phyloP scores from a whole-genome alignment of 2,329 filamentous ascomycete genomes.

The Penicillium sclerotiorum region DNA sequence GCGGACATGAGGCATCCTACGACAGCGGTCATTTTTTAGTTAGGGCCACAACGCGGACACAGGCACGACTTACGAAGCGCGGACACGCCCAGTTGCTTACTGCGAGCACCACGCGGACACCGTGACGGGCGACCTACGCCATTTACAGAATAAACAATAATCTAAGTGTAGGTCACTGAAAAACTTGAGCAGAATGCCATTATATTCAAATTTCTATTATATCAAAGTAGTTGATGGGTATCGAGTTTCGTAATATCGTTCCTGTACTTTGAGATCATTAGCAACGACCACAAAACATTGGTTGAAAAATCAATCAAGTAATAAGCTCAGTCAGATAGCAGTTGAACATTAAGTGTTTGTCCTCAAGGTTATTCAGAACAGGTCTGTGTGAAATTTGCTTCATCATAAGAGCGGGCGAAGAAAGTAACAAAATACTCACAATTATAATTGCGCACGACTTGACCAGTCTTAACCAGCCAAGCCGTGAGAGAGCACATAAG shows the following conservation, averaged over 20 bases:
- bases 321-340: slow-evolving; percentile 49
- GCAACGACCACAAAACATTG: slow-evolving; percentile 13
- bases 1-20: too few relatives aligned
- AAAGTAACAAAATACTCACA: slow-evolving; percentile 3
- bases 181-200: too few relatives aligned
- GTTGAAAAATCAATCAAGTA: slow-evolving; percentile 19
- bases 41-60: too few relatives aligned
- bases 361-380: slow-evolving; percentile 69
- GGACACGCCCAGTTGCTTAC: background rate
- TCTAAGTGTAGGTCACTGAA: too few relatives aligned
- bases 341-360: slow-evolving; percentile 48
- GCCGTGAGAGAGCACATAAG: too few relatives aligned
- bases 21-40: too few relatives aligned
- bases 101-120: too few relatives aligned
- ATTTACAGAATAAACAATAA: background rate
- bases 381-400: slow-evolving; percentile 59
- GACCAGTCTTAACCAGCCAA: background rate
- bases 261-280: slow-evolving; percentile 12
- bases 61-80: too few relatives aligned
- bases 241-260: background rate
- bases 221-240: background rate
- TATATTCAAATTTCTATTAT: too few relatives aligned
- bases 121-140: background rate
- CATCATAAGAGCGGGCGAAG: slow-evolving; percentile 49
- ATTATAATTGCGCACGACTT: background rate